Evolutionary conservation across 148 eudicot genomes (phyloP).

Genomic region (Rhododendron griersonianum): DNA sequence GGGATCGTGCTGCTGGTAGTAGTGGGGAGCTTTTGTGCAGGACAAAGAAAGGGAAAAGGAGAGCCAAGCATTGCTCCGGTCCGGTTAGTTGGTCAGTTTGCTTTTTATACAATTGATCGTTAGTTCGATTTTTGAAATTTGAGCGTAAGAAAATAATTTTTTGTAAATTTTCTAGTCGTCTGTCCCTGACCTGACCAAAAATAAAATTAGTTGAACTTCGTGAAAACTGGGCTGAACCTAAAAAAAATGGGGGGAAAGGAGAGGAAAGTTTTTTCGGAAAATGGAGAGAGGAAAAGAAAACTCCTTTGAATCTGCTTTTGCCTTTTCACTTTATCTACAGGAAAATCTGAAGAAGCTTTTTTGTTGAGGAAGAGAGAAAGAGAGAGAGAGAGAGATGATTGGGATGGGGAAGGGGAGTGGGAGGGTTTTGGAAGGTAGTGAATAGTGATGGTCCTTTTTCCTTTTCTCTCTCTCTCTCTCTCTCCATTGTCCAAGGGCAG

Average conservation of each 20-base stretch:
- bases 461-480: neutral
- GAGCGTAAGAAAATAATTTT: rapidly evolving
- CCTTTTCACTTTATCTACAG: neutral
- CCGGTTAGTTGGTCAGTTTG: neutral
- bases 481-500: neutral
- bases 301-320: neutral
- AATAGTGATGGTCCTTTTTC: neutral
- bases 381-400: neutral
- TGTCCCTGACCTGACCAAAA: rapidly evolving
- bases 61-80: neutral
- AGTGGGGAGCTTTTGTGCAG: slow-evolving; percentile 1
- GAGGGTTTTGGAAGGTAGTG: slow-evolving; percentile 1
- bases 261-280: neutral
- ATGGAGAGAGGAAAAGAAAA: neutral
- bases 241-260: neutral
- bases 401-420: neutral
- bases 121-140: too few species aligned
- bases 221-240: neutral
- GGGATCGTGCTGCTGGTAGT: neutral
- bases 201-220: too few species aligned
- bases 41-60: neutral
- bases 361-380: neutral
- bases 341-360: neutral
- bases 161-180: too few species aligned
- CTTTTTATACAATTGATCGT: too few species aligned